Conservation (phyloP, 305 asterid species). For the Rubia peregrina region DNA sequence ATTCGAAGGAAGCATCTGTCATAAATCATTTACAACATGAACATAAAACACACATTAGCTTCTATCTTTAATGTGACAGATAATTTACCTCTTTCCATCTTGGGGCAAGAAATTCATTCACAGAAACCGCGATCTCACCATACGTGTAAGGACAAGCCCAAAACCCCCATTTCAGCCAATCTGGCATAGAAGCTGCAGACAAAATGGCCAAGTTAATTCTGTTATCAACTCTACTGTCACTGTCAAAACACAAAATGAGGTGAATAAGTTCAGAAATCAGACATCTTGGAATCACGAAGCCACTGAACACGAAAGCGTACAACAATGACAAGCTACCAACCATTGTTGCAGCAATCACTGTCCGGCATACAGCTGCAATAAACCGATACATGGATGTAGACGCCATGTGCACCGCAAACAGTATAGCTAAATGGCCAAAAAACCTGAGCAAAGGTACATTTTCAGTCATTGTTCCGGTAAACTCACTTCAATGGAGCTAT, state of each 20-base stretch:
- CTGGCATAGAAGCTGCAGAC: slow-evolving; percentile 37
- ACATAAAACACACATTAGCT: not conserved
- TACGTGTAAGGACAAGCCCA: slow-evolving; percentile 46
- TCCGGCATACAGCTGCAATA: slow-evolving; percentile 51
- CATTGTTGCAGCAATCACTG: slow-evolving; percentile 42
- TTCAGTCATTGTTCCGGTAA: not conserved
- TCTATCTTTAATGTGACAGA: not conserved
- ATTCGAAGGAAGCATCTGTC: slow-evolving; percentile 12
- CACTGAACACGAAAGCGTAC: slow-evolving; percentile 47
- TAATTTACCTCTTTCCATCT: slow-evolving; percentile 34
- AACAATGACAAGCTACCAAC: slow-evolving; percentile 50
- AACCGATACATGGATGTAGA: slow-evolving; percentile 73
- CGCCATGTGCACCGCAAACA: slow-evolving; percentile 56
- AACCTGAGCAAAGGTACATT: slow-evolving; percentile 41
- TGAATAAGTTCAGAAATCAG: slow-evolving; percentile 19
- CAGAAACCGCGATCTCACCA: slow-evolving; percentile 40
- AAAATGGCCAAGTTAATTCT: not conserved
- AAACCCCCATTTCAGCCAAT: slow-evolving; percentile 44
- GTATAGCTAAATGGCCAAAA: slow-evolving; percentile 47
- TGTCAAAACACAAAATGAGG: not conserved
- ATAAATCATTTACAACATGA: no score
- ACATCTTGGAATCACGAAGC: slow-evolving; percentile 73
- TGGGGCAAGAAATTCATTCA: slow-evolving; percentile 63
- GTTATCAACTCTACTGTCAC: not conserved
- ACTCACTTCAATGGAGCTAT: not conserved